phyloP scores from a whole-genome alignment of 805 yeast species.

The Dipodascus geniculatus region DNA sequence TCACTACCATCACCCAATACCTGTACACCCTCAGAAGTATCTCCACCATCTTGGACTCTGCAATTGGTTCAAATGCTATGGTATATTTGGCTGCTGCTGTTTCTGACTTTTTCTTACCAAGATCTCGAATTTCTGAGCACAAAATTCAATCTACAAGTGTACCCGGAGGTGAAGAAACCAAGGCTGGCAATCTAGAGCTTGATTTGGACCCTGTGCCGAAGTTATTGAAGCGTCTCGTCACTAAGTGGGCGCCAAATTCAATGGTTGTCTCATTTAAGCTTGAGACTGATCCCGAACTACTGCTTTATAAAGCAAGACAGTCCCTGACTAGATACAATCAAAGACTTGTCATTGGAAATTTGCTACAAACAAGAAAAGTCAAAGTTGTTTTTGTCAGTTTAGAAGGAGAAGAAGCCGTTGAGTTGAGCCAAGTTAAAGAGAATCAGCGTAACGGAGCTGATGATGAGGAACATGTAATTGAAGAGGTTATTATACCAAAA shows the following conservation, averaged over 20 bases:
- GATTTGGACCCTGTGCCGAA: conserved; percentile 95
- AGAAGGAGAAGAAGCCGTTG: conserved; percentile 23
- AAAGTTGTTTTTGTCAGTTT: conserved; percentile 78
- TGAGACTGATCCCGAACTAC: conserved; percentile 69
- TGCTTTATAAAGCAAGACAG: conserved; percentile 61
- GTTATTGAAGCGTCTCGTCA: conserved; percentile 76
- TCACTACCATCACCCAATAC: conserved; percentile 91
- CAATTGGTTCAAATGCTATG: conserved; percentile 46
- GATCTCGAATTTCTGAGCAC: conserved; percentile 77
- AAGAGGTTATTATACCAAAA: conserved; percentile 66
- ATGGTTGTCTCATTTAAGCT: conserved; percentile 91
- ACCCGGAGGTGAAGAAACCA: conserved; percentile 45
- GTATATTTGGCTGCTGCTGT: conserved; percentile 96
- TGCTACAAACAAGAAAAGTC: conserved; percentile 75
- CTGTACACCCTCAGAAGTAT: conserved; percentile 67
- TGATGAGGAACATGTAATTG: conserved; percentile 47
- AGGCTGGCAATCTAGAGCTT: conserved; percentile 55
- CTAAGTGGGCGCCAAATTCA: conserved; percentile 89
- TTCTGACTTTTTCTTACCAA: conserved; percentile 88
- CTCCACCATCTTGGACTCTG: conserved; percentile 45
- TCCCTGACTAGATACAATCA: conserved; percentile 83
- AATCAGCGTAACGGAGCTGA: conserved; percentile 21
- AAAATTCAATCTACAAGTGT: conserved; percentile 81
- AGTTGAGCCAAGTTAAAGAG: conserved; percentile 28
- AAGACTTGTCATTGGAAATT: conserved; percentile 88